Base-by-base conservation (phyloP, 192 early-diverging fungal species). In the Funneliformis mosseae region DNA sequence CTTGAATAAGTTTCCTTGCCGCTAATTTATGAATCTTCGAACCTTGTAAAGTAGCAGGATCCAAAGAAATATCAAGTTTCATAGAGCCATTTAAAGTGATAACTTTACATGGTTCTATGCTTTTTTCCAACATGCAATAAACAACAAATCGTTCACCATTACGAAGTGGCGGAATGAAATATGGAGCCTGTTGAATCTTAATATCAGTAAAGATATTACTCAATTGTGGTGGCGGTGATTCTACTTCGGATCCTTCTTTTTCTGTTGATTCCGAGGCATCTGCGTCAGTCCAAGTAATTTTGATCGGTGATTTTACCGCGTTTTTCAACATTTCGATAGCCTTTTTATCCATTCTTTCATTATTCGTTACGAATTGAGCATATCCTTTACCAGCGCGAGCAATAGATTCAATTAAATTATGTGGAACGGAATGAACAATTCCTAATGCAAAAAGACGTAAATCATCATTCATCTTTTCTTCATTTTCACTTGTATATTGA, bases 301-400 rank as follows among this genome's bases (percentile, higher is more conserved):
- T 71, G 25, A 90, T 67, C 1, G 81, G 82, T 48, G 85, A 80
- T 63, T 81, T 73, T 3, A 90, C 45, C 0, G 85, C 82, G 64
- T 82, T 83, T 69, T 90, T 90, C 55, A 90, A 77, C 85, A 90
- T 86, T 63, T 83, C 83, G 28, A 90, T 79, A 60, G 90, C 74
- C 55, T 90, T 90, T 28, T 76, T 81, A n/a, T 90, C 87, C 84
- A 90, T 83, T 61, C 84, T 82, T 79, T 90, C 89, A 8, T 81
- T 79, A 23, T 81, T 76, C 7, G 83, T 83, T 0, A 90, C 88
- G 50, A 85, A 83, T 64, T 88, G 78, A 4, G 89, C 83, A 48
- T 84, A 86, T 16, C 89, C 89, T 28, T 80, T 82, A 11, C 89
- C 89, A 38, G 80, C 81, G n/a, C 89, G 76, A 23, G 89, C 87